Conservation (phyloP, 768 basidiomycete genomes). For the Auriscalpium orientale region DNA sequence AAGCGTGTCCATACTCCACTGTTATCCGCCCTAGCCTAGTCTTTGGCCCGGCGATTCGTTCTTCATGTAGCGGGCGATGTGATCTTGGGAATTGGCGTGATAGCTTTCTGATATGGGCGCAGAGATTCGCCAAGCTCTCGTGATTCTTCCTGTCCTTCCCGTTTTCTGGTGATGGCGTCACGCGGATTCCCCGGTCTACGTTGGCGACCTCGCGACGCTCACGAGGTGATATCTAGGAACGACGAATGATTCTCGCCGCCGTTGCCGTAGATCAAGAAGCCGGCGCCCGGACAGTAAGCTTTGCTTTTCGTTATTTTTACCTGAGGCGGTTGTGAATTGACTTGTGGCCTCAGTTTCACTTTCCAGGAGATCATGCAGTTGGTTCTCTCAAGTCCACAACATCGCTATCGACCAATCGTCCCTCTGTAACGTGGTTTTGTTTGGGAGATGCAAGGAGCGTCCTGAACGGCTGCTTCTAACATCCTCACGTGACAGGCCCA, state of each 20-base stretch:
- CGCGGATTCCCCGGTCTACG: slow-evolving; percentile 69
- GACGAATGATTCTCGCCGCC: slow-evolving; percentile 29
- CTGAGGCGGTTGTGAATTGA: slow-evolving; percentile 22
- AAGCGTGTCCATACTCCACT: slow-evolving; percentile 41
- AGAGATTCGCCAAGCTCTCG: slow-evolving; percentile 60
- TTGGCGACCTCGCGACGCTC: slow-evolving; percentile 54
- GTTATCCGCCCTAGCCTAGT: slow-evolving; percentile 66
- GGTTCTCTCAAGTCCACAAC: slow-evolving; percentile 42
- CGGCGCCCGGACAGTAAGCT: slow-evolving; percentile 42
- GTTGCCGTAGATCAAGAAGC: slow-evolving; percentile 38
- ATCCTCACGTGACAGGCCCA: slow-evolving; percentile 68
- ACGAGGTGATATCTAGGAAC: slow-evolving; percentile 51
- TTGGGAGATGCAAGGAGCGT: slow-evolving; percentile 60
- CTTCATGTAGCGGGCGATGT: slow-evolving; percentile 44
- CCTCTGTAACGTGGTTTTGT: slow-evolving; percentile 51
- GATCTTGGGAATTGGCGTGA: not conserved
- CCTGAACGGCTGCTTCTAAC: slow-evolving; percentile 53
- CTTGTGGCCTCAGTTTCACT: slow-evolving; percentile 44
- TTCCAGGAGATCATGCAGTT: slow-evolving; percentile 62
- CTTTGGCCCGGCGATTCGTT: slow-evolving; percentile 71
- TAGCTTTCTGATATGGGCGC: not conserved
- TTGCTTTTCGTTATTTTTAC: slow-evolving; percentile 22
- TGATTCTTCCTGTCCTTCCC: slow-evolving; percentile 62
- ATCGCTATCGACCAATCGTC: slow-evolving; percentile 48
- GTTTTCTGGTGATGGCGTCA: slow-evolving; percentile 64